Evolutionary conservation across 2,329 filamentous ascomycete species (phyloP), one percentile per base, ranked within the genome.

Genomic region (Hymenoscyphus scutula): DNA sequence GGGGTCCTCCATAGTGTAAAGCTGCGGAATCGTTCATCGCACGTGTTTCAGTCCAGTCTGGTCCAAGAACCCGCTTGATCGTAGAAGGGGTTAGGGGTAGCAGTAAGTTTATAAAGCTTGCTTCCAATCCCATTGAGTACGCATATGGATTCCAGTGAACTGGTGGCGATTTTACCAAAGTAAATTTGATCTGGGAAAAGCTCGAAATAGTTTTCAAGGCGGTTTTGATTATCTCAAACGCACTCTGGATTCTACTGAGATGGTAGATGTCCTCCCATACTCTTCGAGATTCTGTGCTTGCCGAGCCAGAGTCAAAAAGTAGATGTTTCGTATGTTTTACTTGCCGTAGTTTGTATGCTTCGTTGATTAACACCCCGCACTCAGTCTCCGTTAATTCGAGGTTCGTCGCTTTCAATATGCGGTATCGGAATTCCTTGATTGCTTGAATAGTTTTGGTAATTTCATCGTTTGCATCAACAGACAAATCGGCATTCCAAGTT

Each of bases 191-290:
- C 34, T 51, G 11, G 29, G 5, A 25, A 27, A 59, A 59, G 41
- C 57, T 53, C 13, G 57, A 25, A 29, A 59, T 27, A 8, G 23
- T 59, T 10, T 8, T 8, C 5, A 34, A 10, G 27, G 15, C 19
- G 3, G 30, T 25, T 53, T 59, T 53, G 38, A 59, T 27, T n/a
- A 6, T 59, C 23, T 53, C 15, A 23, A 51, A 53, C 11, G 38
- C 37, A 23, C 23, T 23, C n/a, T 19, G 56, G 23, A 58, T 34
- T 19, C 56, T 38, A 17, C 32, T 30, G 17, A 58, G 34, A 23
- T 25, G 29, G 37, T 30, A 58, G 37, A 58, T 58, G 25, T 34
- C 17, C 23, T 25, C 19, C 56, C 56, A 58, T 34, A 58, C 11
- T 11, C 29, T 58, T n/a, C 19, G 23, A 2, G 34, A 25, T 1